Conservation (phyloP, 2,329 filamentous ascomycete genomes). For the Teratosphaeria pseudoeucalypti region DNA sequence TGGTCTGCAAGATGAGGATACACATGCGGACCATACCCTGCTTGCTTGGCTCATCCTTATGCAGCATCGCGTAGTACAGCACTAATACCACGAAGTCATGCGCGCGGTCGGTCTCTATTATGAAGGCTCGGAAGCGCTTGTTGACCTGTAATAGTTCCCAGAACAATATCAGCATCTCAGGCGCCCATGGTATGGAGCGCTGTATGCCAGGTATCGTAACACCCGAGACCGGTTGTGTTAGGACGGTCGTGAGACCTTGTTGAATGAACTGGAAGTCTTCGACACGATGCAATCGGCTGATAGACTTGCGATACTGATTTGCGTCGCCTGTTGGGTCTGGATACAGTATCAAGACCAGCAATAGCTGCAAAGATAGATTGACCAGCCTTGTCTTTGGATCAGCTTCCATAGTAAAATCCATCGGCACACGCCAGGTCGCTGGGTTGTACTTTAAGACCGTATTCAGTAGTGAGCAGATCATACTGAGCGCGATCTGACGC, state of each 20-base stretch:
- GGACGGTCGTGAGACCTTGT: constrained; percentile 35
- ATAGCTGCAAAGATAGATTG: constrained; percentile 80
- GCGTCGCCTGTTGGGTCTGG: constrained; percentile 38
- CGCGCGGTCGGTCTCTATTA: constrained; percentile 86
- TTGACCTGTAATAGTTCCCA: constrained; percentile 98
- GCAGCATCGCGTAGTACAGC: constrained; percentile 85
- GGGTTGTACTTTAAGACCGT: constrained; percentile 89
- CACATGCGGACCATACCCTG: constrained; percentile 94
- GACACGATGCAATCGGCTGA: constrained; percentile 78
- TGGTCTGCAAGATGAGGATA: constrained; percentile 87
- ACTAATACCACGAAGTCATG: constrained; percentile 88
- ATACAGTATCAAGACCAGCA: constrained; percentile 50
- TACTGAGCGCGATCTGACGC: constrained; percentile 81
- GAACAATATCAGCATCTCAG: constrained; percentile 93
- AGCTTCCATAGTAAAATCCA: constrained; percentile 71
- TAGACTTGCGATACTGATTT: constrained; percentile 89
- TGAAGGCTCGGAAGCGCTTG: constrained; percentile 90
- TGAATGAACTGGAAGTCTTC: constrained; percentile 92
- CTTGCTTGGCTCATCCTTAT: constrained; percentile 74
- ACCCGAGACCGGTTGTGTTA: constrained; percentile 81
- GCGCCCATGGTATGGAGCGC: constrained; percentile 71
- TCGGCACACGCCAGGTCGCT: constrained; percentile 84
- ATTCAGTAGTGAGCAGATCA: constrained; percentile 87
- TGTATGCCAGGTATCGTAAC: constrained; percentile 74
- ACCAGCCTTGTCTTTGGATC: constrained; percentile 73